Base-by-base conservation (phyloP, 1,139 yeast genomes). In the Ogataea hybrid region DNA sequence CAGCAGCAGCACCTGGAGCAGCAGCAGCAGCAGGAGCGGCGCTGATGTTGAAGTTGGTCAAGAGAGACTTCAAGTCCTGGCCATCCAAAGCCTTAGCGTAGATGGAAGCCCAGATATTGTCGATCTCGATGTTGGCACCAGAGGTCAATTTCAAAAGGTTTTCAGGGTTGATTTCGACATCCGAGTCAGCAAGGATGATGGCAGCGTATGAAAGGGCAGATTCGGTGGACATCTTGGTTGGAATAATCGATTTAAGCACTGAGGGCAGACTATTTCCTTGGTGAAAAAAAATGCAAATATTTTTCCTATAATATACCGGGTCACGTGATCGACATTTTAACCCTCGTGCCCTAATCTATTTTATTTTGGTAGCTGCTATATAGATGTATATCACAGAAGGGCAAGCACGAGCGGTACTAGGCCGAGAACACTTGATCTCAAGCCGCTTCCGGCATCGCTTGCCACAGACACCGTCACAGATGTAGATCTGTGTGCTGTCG, bases 171-270 rank as follows among this genome's bases (percentile, higher is more conserved):
- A 84, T 79, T 70, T 83, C 90, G 62, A 84, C 70, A 56, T 83
- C 92, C 63, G 92, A 76, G 66, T 84, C 94, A 58, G 92, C 87
- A 70, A 84, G 81, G 76, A 84, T 84, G 68, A 84, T 77, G 65
- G 92, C 88, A 66, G 94, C 92, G 84, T 84, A 84, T 56, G 92
- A 81, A 67, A 84, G 77, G 68, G 89, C 84, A 63, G 88, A 71
- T 81, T 84, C 90, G 67, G 79, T 73, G 68, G 92, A 83, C 88
- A 82, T 82, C 67, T 57, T 70, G 57, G 27, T 56, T 72, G 77
- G 75, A 71, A 73, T 74, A 73, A 73, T 73, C 79, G 66, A 53
- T 69, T 73, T 73, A 73, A 73, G 77, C 78, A 42, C 51, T 56
- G 41, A 37, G 41, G 67, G 87, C 87, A 77, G 87, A 81, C 87